Evolutionary conservation across 129 eudicot species (phyloP), one percentile per base, ranked within the genome.

Genomic region (Gnaphalium uliginosum): DNA sequence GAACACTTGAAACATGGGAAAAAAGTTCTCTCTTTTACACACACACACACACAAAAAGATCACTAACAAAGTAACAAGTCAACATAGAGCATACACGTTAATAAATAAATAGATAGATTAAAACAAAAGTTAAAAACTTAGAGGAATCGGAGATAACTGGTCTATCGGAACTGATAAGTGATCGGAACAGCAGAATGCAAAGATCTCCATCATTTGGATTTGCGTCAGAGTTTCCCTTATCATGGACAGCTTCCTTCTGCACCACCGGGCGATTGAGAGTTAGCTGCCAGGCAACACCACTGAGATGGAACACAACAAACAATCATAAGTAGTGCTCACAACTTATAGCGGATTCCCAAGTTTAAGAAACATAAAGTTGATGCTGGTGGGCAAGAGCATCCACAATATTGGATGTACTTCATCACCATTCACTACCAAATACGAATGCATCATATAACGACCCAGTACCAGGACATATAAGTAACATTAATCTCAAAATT

Each of bases 241-340:
- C 81, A 51, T 56, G 81, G 26, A 35, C 73, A 30, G 53, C 65
- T 79, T 77, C 84, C 79, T 79, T 86, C 59, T 81, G 84, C 68
- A 70, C 71, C 68, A 53, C 74, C 17, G 96, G 94, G 11, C 83
- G 94, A 68, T 81, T 87, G 64, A 95, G 95, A 21, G 88, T 84
- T 66, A 95, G 73, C 78, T 95, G 97, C 97, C 99, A 95, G 53
- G 99, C 97, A 78, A 95, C 92, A 71, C 92, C 96, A 84, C 99
- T 95, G 89, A 46, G 79, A 76, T 53, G 43, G 72, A 67, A 48
- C 48, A 29, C 8, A 37, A 60, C 14, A 82, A 61, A 56, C 50
- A 54, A 61, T 25, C 43, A 74, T 79, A 74, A 69, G 57, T 27
- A 68, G 46, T 41, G 39, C 22, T 21, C 26, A 35, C 8, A 24